Conservation (phyloP, 2,329 filamentous ascomycete species). For the Arachnomyces sp. region DNA sequence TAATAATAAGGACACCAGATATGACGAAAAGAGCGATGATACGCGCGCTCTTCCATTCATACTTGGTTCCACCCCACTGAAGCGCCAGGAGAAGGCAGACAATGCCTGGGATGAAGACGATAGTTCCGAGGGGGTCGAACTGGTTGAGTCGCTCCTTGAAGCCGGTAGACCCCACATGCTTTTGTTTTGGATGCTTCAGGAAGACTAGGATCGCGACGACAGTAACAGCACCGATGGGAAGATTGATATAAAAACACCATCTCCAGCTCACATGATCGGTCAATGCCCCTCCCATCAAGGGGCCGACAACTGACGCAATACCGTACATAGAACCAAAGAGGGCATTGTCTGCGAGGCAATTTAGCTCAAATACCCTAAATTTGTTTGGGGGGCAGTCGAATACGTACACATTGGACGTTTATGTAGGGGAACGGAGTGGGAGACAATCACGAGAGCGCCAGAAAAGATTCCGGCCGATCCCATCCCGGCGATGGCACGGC, state of each 20-base stretch:
- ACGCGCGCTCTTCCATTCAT: slow-evolving; percentile 37
- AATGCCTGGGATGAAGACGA: slow-evolving; percentile 38
- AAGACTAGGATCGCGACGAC: slow-evolving; percentile 22
- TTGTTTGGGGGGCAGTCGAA: slow-evolving; percentile 9
- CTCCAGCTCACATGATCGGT: slow-evolving; percentile 36
- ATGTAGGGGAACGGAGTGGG: slow-evolving; percentile 32
- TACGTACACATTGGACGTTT: slow-evolving; percentile 33
- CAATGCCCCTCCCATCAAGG: slow-evolving; percentile 40
- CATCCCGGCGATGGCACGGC: slow-evolving; percentile 36
- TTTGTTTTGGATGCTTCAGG: slow-evolving; percentile 21
- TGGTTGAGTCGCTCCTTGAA: slow-evolving; percentile 22
- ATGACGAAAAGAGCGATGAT: slow-evolving; percentile 45
- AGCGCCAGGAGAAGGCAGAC: slow-evolving; percentile 44
- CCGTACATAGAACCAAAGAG: slow-evolving; percentile 37
- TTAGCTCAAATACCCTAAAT: neutral
- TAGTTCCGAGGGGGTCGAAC: slow-evolving; percentile 37
- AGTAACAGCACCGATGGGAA: slow-evolving; percentile 28
- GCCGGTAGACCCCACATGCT: slow-evolving; percentile 10
- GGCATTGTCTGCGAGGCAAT: slow-evolving; percentile 14
- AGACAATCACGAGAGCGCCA: slow-evolving; percentile 34
- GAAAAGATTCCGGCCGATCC: slow-evolving; percentile 32
- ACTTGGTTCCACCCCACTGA: slow-evolving; percentile 39
- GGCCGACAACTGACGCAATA: slow-evolving; percentile 35
- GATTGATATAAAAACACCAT: slow-evolving; percentile 39
- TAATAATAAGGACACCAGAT: slow-evolving; percentile 42